A percentile compares a stretch with the other conserved stretches of the same genome.
Evolutionary conservation across 1,284 basidiomycete species (phyloP).

Genomic region (Naganishia sp.): DNA sequence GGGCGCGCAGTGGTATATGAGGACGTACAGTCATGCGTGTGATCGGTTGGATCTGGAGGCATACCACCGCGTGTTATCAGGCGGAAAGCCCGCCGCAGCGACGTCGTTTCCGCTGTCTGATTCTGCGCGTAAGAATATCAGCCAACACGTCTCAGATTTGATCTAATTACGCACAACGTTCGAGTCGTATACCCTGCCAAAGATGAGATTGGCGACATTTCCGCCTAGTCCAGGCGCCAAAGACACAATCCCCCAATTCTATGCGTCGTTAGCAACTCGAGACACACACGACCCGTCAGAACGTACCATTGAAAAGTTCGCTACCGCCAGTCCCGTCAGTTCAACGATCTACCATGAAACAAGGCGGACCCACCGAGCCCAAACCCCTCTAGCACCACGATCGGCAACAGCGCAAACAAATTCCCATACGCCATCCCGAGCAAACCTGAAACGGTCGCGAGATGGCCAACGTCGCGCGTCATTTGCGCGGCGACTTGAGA

Average conservation of each 20-base stretch:
- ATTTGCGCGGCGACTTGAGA: conserved; percentile 66
- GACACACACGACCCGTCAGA: neutral
- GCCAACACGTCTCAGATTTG: conserved; percentile 27
- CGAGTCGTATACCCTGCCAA: conserved; percentile 75
- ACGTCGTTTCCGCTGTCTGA: too few species aligned
- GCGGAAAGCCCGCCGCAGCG: neutral
- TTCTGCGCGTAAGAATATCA: neutral
- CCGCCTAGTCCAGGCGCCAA: conserved; percentile 76
- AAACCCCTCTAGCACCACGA: conserved; percentile 81
- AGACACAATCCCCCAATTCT: conserved; percentile 82
- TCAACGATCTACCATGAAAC: neutral
- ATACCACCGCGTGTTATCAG: conserved; percentile 16
- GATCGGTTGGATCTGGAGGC: conserved; percentile 22
- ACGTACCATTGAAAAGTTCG: conserved; percentile 27
- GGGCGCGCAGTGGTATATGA: neutral
- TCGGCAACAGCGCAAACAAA: conserved; percentile 74
- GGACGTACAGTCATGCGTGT: conserved; percentile 28
- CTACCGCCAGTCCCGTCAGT: neutral
- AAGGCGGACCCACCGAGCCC: conserved; percentile 53
- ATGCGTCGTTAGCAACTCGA: conserved; percentile 45
- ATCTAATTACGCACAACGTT: conserved; percentile 57
- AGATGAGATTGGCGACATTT: conserved; percentile 80
- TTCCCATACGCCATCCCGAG: conserved; percentile 75
- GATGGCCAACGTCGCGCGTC: conserved; percentile 62
- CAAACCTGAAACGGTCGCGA: conserved; percentile 75